These are phyloP conservation scores for Neonectria faginata DNA, from an alignment of 2,329 filamentous ascomycete species.

Conservation along the genomic window DNA sequence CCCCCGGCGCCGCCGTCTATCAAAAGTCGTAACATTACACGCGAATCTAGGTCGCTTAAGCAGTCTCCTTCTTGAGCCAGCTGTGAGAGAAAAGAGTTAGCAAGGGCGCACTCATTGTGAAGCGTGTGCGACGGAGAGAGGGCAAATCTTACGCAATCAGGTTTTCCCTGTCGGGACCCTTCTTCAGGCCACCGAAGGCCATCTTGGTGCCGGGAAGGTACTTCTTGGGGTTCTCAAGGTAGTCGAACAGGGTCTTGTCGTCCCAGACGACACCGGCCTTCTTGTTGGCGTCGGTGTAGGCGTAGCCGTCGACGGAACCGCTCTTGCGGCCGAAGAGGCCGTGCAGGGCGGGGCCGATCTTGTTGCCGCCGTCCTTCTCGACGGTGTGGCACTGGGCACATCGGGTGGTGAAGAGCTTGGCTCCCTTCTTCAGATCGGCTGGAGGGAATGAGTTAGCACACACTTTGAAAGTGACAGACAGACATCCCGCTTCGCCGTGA, in stretches of 20 bases:
- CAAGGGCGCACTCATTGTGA: conserved; percentile 11
- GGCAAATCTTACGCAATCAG: conserved; percentile 84
- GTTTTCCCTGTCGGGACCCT: conserved; percentile 99
- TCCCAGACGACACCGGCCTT: conserved; percentile 91
- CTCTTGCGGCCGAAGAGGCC: conserved; percentile 98
- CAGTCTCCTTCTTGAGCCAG: conserved; percentile 77
- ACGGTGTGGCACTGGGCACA: conserved; percentile 99
- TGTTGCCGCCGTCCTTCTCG: conserved; percentile 91
- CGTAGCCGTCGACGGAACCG: conserved; percentile 89
- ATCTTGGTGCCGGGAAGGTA: conserved; percentile 99
- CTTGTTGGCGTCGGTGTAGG: conserved; percentile 99
- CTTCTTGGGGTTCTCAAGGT: conserved; percentile 99
- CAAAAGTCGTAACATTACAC: conserved; percentile 52
- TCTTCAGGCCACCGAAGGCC: conserved; percentile 99
- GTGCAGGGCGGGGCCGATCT: conserved; percentile 96
- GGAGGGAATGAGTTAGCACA: conserved; percentile 46
- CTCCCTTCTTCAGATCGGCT: conserved; percentile 97
- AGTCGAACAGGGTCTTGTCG: conserved; percentile 88
- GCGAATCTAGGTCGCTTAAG: conserved; percentile 63
- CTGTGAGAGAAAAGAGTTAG: conserved; percentile 53
- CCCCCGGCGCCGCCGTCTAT: conserved; percentile 52
- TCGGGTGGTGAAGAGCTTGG: conserved; percentile 98
- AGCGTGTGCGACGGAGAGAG: background rate
- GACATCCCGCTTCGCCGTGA: background rate
- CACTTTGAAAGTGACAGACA: conserved; percentile 9